Base-by-base conservation (phyloP, 371 early-diverging fungal genomes). In the Mucor mucedo region DNA sequence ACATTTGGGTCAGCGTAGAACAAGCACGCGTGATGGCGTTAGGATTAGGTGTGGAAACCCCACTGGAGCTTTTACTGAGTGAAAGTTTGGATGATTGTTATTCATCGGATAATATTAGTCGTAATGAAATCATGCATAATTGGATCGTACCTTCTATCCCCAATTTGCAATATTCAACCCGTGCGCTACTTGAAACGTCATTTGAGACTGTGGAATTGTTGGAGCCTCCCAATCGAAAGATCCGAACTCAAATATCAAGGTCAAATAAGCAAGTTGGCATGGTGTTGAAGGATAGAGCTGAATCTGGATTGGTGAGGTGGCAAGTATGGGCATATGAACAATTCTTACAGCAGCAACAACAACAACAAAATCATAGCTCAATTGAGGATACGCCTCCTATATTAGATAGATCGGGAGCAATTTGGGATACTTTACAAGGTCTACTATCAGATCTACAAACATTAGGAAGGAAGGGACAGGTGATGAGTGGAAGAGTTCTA, bases 391-490 rank as follows among this genome's bases (percentile, higher is more conserved):
- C 32, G 2, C 27, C 30, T n/a, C 33, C 55, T 7, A 21, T 33
- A 3, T 39, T 44, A 21, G 72, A 68, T 47, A 29, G 65, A 16
- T 64, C 69, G 2, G 61, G 64, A 7, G 71, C 78, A 5, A 54
- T 71, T 1, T 81, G 81, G 81, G 81, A 81, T 63, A 66, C 73
- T 5, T 53, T 78, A 16, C 78, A 81, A 58, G 81, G 81, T 0
- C 40, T 78, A 9, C 38, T 76, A 29, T 78, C 62, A 44, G 78
- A 81, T 66, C 56, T 78, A 6, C 76, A 78, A 29, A 74, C 72
- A 4, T 44, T 75, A 14, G 52, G 52, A 16, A 40, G 65, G 27
- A 32, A 39, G 33, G 64, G 54, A 52, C 52, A 30, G 10, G 28
- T 38, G n/a, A 49, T 32, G 39, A 28, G 44, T 33, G 53, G 60